These are phyloP conservation scores for Phytophthora melonis DNA, from an alignment of 352 stramenopile species.

Conservation along the genomic window DNA sequence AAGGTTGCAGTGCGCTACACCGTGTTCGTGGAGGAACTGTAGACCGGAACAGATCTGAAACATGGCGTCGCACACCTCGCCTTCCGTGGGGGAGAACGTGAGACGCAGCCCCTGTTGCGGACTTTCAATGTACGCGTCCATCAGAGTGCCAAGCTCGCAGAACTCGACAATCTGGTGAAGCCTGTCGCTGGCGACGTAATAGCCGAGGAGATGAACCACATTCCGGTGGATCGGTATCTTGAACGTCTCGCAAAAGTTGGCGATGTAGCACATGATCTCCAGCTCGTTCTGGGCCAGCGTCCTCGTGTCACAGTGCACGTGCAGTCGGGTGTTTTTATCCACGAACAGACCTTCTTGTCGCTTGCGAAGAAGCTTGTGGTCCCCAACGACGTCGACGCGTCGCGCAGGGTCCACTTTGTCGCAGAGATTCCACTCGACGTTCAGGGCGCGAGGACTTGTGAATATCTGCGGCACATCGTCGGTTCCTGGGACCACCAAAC, in stretches of 20 bases:
- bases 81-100: conserved; percentile 45
- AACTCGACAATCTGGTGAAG: conserved; percentile 74
- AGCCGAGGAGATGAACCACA: conserved; percentile 60
- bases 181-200: conserved; percentile 56
- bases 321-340: conserved; percentile 59
- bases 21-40: conserved; percentile 64
- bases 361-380: conserved; percentile 63
- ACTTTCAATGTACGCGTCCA: conserved; percentile 59
- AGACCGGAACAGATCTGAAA: conserved; percentile 88
- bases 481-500: conserved; percentile 13
- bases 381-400: conserved; percentile 62
- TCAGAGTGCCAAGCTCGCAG: conserved; percentile 64
- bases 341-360: conserved; percentile 59
- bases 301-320: conserved; percentile 49
- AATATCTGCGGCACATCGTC: conserved; percentile 53
- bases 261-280: conserved; percentile 69
- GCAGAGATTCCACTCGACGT: conserved; percentile 75
- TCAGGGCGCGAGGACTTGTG: conserved; percentile 56
- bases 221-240: conserved; percentile 56
- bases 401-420: conserved; percentile 61
- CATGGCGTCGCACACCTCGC: conserved; percentile 63
- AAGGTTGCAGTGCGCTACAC: conserved; percentile 72
- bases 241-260: conserved; percentile 50
- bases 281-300: conserved; percentile 60
- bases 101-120: conserved; percentile 55